Evolutionary conservation across 2,329 filamentous ascomycete species (phyloP), one percentile per base, ranked within the genome.

Genomic region (Talaromyces sp.): DNA sequence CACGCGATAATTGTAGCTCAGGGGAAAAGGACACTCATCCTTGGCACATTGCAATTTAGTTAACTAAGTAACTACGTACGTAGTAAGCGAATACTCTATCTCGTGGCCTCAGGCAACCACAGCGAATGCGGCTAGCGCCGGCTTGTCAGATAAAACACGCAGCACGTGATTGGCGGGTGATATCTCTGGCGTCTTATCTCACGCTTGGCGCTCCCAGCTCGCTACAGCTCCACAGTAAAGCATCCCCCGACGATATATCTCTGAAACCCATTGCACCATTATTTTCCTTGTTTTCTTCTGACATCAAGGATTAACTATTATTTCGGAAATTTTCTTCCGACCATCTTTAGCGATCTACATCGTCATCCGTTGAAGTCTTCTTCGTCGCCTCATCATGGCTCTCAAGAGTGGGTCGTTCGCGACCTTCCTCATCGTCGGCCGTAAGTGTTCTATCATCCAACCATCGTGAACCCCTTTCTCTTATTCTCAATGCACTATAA

Each of bases 361-460:
- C 5, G n/a, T 38, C 31, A 4, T 56, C 31, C 1, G 51, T 1
- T 36, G 29, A 34, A 54, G 51, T 54, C 10, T 53, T 15, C 27
- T 54, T 34, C 8, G n/a, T 54, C 51, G 29, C n/a, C 38, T 51
- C 38, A n/a, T 62, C 22, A 80, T 80, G 78, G 74, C 76, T 53
- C 72, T 77, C 66, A 73, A 72, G 66, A 76, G 72, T 58, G 82
- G 83, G 73, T 92, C 92, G 59, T 99, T 99, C 78, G 93, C 93
- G 79, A 97, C 95, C 56, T 97, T 97, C 77, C 89, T 99, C 80
- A 97, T 99, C 76, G 89, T 98, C 71, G 93, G 92, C 70, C 93
- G 94, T 97, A 86, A 77, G 92, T 87, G 61, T 65, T 40, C 69
- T 63, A 17, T 49, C 56, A 11, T 56, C 43, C 51, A 22, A 25